Base-by-base conservation (phyloP, 768 basidiomycete species). In the Mycena vitilis region DNA sequence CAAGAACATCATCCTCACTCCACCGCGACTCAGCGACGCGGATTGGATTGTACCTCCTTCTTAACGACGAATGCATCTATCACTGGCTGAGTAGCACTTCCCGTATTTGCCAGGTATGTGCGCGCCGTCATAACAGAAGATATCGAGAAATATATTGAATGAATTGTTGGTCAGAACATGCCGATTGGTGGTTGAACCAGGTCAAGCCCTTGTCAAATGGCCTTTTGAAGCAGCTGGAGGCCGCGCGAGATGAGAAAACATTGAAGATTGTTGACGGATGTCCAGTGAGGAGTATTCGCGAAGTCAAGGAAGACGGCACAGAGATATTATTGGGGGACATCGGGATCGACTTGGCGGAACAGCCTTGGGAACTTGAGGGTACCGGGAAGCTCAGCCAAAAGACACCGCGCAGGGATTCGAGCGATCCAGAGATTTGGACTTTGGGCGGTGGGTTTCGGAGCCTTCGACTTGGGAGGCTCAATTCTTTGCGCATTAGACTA, bases 371-470 rank as follows among this genome's bases (percentile, higher is more conserved):
- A 74, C 78, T 64, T 74, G 54, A 67, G 75, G 68, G 71, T 71
- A 45, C 52, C 66, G 47, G 47, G 75, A 80, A 58, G 80, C 77
- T 65, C 89, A 91, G 71, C 73, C 77, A 45, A 74, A 64, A 1
- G 81, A 81, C 56, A 70, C 75, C 22, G 62, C 76, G 57, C 47
- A 60, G 70, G 47, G 66, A 68, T 38, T 60, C 63, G 13, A 88
- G 88, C 15, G 87, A 91, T 71, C 84, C 86, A 13, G 79, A 79
- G 37, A 89, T 91, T 62, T 92, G 89, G 88, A 82, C 81, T 15
- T 76, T 91, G 38, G 91, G 90, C 71, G 83, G 91, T 91, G 75
- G 60, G 55, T 52, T 62, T 65, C 10, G 37, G 44, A 23, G 34
- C 22, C 37, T 6, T 40, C 60, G 25, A 47, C 57, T 52, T 7